phyloP scores from a whole-genome alignment of 2,329 filamentous ascomycete species.

The Xylaria sp. region DNA sequence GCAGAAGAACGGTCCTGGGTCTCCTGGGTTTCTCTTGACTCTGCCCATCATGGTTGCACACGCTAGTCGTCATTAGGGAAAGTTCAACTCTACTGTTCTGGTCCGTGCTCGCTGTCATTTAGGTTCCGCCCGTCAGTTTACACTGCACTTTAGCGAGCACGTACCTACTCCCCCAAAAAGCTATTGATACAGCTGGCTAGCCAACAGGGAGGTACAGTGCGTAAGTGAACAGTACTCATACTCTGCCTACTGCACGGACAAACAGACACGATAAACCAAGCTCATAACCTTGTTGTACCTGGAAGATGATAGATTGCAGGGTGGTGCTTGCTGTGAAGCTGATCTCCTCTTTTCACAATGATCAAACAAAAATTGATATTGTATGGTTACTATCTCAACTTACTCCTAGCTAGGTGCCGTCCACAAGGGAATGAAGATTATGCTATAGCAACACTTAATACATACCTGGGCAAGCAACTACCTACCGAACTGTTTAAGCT shows the following conservation, averaged over 20 bases:
- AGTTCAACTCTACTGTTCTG: not conserved
- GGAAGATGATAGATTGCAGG: not conserved
- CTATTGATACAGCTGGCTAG: not conserved
- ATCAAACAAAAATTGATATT: not conserved
- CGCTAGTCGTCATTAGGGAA: conserved; percentile 24
- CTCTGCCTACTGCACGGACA: not conserved
- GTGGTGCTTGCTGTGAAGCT: not conserved
- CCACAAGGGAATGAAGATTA: too few species aligned
- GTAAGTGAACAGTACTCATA: not conserved
- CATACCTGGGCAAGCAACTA: not conserved
- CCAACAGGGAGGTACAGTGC: not conserved
- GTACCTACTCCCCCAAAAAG: not conserved
- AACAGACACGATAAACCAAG: not conserved
- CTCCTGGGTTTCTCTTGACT: conserved; percentile 9
- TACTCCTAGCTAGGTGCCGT: not conserved
- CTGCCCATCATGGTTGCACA: not conserved
- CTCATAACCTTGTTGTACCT: not conserved
- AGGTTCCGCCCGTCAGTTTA: conserved; percentile 9
- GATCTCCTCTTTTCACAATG: not conserved
- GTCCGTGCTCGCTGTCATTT: conserved; percentile 27
- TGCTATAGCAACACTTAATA: not conserved
- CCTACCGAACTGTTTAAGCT: too few species aligned
- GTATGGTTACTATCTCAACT: not conserved
- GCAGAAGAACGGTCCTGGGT: conserved; percentile 15
- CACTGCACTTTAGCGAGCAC: conserved; percentile 11